phyloP scores from a whole-genome alignment of 805 yeast species.

The Cyberlindnera saturnus region DNA sequence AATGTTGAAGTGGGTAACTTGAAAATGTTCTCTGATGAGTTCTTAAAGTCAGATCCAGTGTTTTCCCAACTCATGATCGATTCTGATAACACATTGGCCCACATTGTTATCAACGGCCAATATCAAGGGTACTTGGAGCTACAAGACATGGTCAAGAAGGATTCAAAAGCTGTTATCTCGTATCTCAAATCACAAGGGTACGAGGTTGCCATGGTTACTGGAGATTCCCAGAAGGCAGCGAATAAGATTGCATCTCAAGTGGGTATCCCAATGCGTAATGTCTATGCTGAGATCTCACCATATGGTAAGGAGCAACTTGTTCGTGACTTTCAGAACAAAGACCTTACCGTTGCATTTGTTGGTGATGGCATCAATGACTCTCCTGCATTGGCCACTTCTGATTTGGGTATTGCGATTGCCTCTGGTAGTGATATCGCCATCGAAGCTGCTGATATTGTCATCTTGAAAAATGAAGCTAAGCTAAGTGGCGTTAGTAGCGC shows the following conservation, averaged over 20 bases:
- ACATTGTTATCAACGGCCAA: slow-evolving; percentile 50
- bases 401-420: slow-evolving; percentile 86
- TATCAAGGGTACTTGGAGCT: slow-evolving; percentile 64
- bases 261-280: slow-evolving; percentile 58
- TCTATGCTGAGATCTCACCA: slow-evolving; percentile 75
- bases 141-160: slow-evolving; percentile 60
- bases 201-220: slow-evolving; percentile 81
- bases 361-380: slow-evolving; percentile 99
- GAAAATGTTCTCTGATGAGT: slow-evolving; percentile 12
- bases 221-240: slow-evolving; percentile 69
- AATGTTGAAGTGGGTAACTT: slow-evolving; percentile 50
- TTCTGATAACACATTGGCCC: slow-evolving; percentile 41
- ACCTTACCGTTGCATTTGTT: slow-evolving; percentile 66
- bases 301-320: slow-evolving; percentile 68
- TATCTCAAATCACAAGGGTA: slow-evolving; percentile 47
- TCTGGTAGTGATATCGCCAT: slow-evolving; percentile 95
- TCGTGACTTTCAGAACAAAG: slow-evolving; percentile 41
- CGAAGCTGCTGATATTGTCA: slow-evolving; percentile 91
- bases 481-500: slow-evolving; percentile 53
- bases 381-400: slow-evolving; percentile 86
- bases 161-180: slow-evolving; percentile 54
- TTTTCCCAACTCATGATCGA: slow-evolving; percentile 17
- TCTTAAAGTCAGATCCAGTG: slow-evolving; percentile 9
- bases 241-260: slow-evolving; percentile 55
- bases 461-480: slow-evolving; percentile 39